Evolutionary conservation across 2,329 filamentous ascomycete genomes (phyloP).

Genomic region (Clonostachys rhizophaga): DNA sequence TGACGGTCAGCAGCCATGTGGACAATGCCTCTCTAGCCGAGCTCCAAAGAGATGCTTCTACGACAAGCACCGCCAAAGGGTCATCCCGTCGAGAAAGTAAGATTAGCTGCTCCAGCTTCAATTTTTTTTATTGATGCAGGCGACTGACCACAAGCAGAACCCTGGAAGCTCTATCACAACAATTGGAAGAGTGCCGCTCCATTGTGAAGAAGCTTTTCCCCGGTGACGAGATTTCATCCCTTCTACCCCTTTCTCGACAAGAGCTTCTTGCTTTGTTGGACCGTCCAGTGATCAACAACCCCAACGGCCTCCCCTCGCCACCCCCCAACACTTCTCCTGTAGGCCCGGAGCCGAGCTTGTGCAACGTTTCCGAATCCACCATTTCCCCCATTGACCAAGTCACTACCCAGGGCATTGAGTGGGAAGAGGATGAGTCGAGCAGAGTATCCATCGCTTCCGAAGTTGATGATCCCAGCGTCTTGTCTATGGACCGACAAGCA

Average conservation of each 20-base stretch:
- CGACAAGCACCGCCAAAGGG: constrained; percentile 72
- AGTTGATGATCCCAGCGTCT: constrained; percentile 51
- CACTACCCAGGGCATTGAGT: constrained; percentile 58
- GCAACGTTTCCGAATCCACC: constrained; percentile 32
- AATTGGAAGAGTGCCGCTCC: constrained; percentile 59
- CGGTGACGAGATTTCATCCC: constrained; percentile 43
- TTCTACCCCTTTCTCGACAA: constrained; percentile 50
- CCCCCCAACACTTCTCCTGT: constrained; percentile 45
- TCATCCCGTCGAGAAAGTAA: constrained; percentile 75
- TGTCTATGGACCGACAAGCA: constrained; percentile 50
- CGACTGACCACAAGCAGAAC: constrained; percentile 28
- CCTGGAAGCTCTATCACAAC: constrained; percentile 59
- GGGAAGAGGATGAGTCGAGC: constrained; percentile 59
- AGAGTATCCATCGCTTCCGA: constrained; percentile 55
- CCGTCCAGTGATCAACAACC: constrained; percentile 32
- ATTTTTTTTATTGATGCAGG: too few relatives aligned
- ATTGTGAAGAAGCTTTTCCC: constrained; percentile 61
- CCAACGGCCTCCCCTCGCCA: constrained; percentile 43
- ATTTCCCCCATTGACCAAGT: constrained; percentile 61
- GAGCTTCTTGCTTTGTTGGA: constrained; percentile 55
- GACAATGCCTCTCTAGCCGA: constrained; percentile 77
- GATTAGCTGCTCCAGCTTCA: constrained; percentile 17
- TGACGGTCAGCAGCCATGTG: constrained; percentile 76
- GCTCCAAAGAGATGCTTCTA: constrained; percentile 77
- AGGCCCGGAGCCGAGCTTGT: constrained; percentile 40